Percentiles rank a stretch among this genome's conserved stretches.
Conservation (phyloP, 495 filamentous ascomycete species). For the Aspergillus sclerotioniger region DNA sequence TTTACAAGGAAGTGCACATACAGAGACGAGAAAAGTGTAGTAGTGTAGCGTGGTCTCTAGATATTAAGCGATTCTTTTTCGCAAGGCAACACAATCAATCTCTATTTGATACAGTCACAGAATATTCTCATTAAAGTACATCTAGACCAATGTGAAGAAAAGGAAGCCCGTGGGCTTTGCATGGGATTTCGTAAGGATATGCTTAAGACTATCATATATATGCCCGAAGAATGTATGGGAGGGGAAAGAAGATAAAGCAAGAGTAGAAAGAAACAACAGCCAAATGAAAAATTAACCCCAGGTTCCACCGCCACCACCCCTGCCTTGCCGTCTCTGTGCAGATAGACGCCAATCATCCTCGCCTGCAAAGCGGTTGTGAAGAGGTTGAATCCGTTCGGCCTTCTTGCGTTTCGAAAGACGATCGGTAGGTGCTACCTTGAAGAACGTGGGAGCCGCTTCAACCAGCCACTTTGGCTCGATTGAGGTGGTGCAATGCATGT, state of each 20-base stretch:
- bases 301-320: conserved; percentile 89
- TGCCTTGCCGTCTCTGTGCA: conserved; percentile 81
- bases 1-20: no score
- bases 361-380: conserved; percentile 88
- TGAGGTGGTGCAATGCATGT: conserved; percentile 88
- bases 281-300: conserved; percentile 73
- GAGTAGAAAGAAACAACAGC: conserved; percentile 11
- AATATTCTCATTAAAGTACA: conserved; percentile 1
- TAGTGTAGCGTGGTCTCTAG: not conserved
- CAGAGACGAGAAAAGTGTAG: no score
- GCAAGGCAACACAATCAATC: not conserved
- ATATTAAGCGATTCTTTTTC: no score
- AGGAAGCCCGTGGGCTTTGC: not conserved
- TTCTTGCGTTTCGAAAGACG: conserved; percentile 87
- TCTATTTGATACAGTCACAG: not conserved
- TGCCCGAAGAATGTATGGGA: not conserved
- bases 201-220: conserved; percentile 3
- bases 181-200: conserved; percentile 2
- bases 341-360: conserved; percentile 93
- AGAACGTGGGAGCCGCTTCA: conserved; percentile 94
- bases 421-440: conserved; percentile 92
- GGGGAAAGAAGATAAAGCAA: conserved; percentile 4
- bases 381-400: conserved; percentile 88
- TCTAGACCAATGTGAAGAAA: not conserved
- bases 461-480: conserved; percentile 94